Base-by-base conservation (phyloP, 768 basidiomycete genomes). In the Tricholoma hemisulphureum region DNA sequence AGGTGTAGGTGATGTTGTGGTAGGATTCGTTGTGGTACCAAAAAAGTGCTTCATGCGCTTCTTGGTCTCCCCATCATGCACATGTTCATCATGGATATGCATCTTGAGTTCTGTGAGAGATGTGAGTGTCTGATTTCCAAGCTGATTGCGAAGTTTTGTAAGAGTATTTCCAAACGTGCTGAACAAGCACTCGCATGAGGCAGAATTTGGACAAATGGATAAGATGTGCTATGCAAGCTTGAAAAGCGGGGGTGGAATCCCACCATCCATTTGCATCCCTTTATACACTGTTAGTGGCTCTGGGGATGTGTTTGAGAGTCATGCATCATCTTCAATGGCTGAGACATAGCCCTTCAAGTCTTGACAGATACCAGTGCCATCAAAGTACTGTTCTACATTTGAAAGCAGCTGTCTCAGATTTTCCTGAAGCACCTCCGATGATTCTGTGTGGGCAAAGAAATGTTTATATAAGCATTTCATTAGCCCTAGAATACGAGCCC, bases 181-280 rank as follows among this genome's bases (percentile, higher is more conserved):
- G 60, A 70, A 72, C 6, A 73, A 63, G 5, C 63, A 56, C 55
- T 73, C 65, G 26, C 68, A 69, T 24, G 70, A 70, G 21, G 71
- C 70, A 7, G 70, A 73, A 53, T 71, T 73, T 18, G 67, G 61
- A 32, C 52, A 64, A 20, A 72, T 64, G 13, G 67, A 65, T 10
- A 70, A 57, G 8, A 69, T 49, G 16, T 49, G 56, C 11, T 55
- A 29, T 14, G 67, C 67, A 51, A 73, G 59, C 13, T 45, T 41
- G 24, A 67, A 50, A 35, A 69, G 58, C 18, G 64, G 63, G 18
- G 64, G 59, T n/a, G 31, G 28, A 26, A 18, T 11, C 11, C 16
- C 20, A 13, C 32, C 50, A 21, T 57, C 57, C 51, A 53, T 55
- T 31, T 18, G 53, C 51, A 63, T 55, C 24, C 23, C 43, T 9